Percentiles rank a stretch among this genome's conserved stretches.
Evolutionary conservation across 1,139 yeast species (phyloP).

Genomic region (Sugiyamaella pinicola): DNA sequence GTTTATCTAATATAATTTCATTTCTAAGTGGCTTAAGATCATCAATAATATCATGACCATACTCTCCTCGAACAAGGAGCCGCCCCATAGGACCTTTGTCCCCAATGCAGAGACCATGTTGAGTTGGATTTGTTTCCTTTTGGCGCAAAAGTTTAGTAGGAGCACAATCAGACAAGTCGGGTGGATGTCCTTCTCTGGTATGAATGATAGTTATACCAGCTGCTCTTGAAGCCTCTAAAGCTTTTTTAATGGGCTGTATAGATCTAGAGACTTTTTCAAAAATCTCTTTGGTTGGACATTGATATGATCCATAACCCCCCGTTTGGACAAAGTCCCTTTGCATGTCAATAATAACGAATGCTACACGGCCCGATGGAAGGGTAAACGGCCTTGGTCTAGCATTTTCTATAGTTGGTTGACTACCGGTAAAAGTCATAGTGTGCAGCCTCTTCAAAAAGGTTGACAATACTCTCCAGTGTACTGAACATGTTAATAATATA

Average conservation of each 20-base stretch:
- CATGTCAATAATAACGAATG: conserved; percentile 39
- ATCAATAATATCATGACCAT: conserved; percentile 40
- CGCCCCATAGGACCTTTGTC: conserved; percentile 40
- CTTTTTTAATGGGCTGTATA: conserved; percentile 28
- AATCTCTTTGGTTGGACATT: conserved; percentile 35
- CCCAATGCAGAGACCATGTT: conserved; percentile 35
- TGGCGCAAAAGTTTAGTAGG: conserved; percentile 36
- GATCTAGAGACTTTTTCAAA: conserved; percentile 36
- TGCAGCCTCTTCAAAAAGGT: not conserved
- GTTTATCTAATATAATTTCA: conserved; percentile 38
- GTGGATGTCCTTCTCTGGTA: conserved; percentile 39
- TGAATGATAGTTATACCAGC: conserved; percentile 38
- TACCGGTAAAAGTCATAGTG: not conserved
- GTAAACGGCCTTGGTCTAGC: conserved; percentile 36
- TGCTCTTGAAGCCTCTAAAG: conserved; percentile 33
- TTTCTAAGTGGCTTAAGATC: conserved; percentile 34
- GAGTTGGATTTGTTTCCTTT: conserved; percentile 29
- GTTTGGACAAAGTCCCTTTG: conserved; percentile 39
- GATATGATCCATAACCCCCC: conserved; percentile 39
- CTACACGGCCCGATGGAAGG: conserved; percentile 35
- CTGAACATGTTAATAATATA: not conserved
- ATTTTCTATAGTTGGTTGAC: conserved; percentile 1
- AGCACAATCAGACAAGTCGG: conserved; percentile 38
- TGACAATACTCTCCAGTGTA: too few species aligned
- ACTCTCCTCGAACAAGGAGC: conserved; percentile 38